A percentile compares a stretch with the other conserved stretches of the same genome.
Evolutionary conservation across 768 basidiomycete species (phyloP).

Genomic region (Lentinula sp.): DNA sequence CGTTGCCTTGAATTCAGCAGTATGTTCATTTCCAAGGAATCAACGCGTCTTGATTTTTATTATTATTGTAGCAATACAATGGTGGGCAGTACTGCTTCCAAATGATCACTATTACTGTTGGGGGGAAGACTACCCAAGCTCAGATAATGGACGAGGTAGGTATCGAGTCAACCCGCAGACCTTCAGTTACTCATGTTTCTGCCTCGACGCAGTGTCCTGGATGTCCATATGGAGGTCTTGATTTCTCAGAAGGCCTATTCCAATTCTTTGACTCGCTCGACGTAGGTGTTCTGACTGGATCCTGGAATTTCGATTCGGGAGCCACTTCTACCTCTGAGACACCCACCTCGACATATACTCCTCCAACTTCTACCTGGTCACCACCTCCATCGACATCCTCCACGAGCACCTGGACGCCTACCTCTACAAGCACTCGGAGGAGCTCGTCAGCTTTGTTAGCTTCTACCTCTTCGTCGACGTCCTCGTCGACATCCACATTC

Average conservation of each 20-base stretch:
- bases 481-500: slow-evolving; percentile 20
- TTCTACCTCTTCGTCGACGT: slow-evolving; percentile 28
- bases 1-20: slow-evolving; percentile 6
- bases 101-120: slow-evolving; percentile 44
- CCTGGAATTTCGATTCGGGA: slow-evolving; percentile 34
- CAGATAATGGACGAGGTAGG: slow-evolving; percentile 49
- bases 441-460: slow-evolving; percentile 23
- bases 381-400: slow-evolving; percentile 12
- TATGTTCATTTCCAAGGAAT: not conserved
- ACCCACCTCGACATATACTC: slow-evolving; percentile 14
- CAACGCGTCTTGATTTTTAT: not conserved
- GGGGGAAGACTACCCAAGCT: slow-evolving; percentile 42
- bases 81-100: slow-evolving; percentile 37
- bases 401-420: not conserved
- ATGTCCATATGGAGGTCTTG: slow-evolving; percentile 58
- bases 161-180: not conserved
- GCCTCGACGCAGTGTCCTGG: slow-evolving; percentile 30
- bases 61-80: not conserved
- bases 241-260: slow-evolving; percentile 52
- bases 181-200: not conserved
- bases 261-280: slow-evolving; percentile 30
- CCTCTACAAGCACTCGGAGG: not conserved
- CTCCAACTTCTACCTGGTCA: slow-evolving; percentile 15
- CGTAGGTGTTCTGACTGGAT: slow-evolving; percentile 38
- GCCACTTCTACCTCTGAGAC: slow-evolving; percentile 6